Base-by-base conservation (phyloP, 164 flowering plant genomes). In the Cinnamomum chago region DNA sequence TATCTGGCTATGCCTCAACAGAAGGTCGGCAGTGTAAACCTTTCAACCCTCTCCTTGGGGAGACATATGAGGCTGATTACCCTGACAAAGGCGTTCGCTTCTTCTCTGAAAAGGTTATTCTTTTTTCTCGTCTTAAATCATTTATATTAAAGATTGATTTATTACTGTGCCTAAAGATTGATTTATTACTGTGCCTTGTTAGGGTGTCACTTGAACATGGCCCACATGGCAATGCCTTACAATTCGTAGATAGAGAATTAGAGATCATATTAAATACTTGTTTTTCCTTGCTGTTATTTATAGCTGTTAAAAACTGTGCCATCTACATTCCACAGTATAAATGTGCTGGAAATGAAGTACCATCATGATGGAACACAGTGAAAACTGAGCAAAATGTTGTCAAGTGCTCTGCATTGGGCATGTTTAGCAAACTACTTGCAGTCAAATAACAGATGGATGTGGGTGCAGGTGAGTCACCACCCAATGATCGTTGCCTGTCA, bases 11-110 rank as follows among this genome's bases (percentile, higher is more conserved):
- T 87, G 98, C 99, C 30, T 95, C 99, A 74, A 95, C 99, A 23
- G 97, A 95, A 85, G 99, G 99, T 73, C 90, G 99, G 70, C 98
- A 92, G 76, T 95, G 99, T 80, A 95, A 95, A 83, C 99, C 99
- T 65, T 95, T 95, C 81, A 95, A 95, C 81, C 99, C 99, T 82
- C 95, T 95, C 10, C 97, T 95, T 72, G 99, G 99, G 72, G 98
- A 95, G 83, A 95, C 99, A 28, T 95, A 93, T 76, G 98, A 95
- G 83, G 99, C 98, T 76, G 99, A 95, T 81, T 95, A 92, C 83
- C 98, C 99, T 5, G 99, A 95, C 81, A 93, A 92, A 85, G 99
- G 98, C 75, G 88, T 95, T 33, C 90, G 92, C 11, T 93, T 95
- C 84, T 93, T 95, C 83, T 93, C 99, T 76, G 99, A 95, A 81